Percentiles rank a stretch among this genome's conserved stretches.
phyloP scores from a whole-genome alignment of 1,139 yeast genomes.

The Maudiozyma humilis region DNA sequence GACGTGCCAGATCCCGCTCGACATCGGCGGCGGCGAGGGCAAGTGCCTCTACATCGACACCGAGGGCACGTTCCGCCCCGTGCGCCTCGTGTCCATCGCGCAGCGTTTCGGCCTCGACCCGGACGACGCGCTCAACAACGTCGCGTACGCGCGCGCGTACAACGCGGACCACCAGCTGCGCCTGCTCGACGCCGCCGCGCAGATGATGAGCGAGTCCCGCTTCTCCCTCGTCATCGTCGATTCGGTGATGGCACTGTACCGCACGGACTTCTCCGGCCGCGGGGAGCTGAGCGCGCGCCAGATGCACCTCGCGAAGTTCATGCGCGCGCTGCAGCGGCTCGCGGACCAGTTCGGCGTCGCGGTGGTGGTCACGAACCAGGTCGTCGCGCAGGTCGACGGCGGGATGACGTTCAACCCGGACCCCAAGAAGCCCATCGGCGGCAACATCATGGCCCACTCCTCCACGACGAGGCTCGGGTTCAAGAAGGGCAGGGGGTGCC shows the following conservation, averaged over 20 bases:
- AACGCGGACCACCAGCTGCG: slow-evolving; percentile 94
- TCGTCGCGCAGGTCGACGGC: slow-evolving; percentile 97
- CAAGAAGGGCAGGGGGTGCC: slow-evolving; percentile 85
- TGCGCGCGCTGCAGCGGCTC: slow-evolving; percentile 82
- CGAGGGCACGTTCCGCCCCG: slow-evolving; percentile 94
- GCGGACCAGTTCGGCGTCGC: slow-evolving; percentile 99
- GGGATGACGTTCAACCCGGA: slow-evolving; percentile 83
- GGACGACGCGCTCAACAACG: slow-evolving; percentile 91
- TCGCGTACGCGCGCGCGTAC: slow-evolving; percentile 94
- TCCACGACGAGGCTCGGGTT: slow-evolving; percentile 87
- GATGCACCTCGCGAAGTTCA: slow-evolving; percentile 84
- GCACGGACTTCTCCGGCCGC: slow-evolving; percentile 93
- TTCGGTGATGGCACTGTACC: slow-evolving; percentile 89
- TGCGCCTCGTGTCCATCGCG: slow-evolving; percentile 81
- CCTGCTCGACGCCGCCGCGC: slow-evolving; percentile 81
- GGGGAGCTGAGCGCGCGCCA: slow-evolving; percentile 96
- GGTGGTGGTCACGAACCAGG: slow-evolving; percentile 96
- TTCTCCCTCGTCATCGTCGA: slow-evolving; percentile 79
- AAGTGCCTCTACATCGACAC: slow-evolving; percentile 94
- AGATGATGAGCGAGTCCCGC: slow-evolving; percentile 92
- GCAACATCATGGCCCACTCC: slow-evolving; percentile 94
- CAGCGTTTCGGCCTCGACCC: slow-evolving; percentile 87
- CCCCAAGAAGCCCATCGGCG: slow-evolving; percentile 99
- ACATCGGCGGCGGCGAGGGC: slow-evolving; percentile 99
- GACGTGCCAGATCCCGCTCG: slow-evolving; percentile 92